Conservation (phyloP, 2,329 filamentous ascomycete genomes). For the Orbilia javanica region DNA sequence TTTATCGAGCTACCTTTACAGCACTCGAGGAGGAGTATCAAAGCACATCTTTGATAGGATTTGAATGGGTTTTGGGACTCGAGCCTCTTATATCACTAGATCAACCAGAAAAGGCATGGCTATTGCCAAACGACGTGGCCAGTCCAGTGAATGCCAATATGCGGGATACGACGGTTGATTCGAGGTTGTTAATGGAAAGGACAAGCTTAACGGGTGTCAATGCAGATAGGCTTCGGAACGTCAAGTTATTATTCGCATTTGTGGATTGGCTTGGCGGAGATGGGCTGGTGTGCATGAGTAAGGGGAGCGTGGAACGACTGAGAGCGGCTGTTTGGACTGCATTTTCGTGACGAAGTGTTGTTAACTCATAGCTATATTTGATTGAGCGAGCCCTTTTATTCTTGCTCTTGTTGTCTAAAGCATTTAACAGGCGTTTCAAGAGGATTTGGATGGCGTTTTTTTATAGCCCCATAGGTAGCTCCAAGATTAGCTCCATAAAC, state of each 20-base stretch:
- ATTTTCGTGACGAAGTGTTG: slow-evolving; percentile 57
- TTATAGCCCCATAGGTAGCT: neutral
- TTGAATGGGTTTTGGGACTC: slow-evolving; percentile 81
- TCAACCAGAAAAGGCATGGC: slow-evolving; percentile 75
- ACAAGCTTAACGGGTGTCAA: slow-evolving; percentile 68
- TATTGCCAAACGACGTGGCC: slow-evolving; percentile 70
- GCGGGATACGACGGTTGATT: slow-evolving; percentile 76
- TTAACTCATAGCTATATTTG: neutral
- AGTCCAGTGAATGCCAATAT: slow-evolving; percentile 69
- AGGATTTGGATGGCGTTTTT: slow-evolving; percentile 7
- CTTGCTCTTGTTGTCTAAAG: slow-evolving; percentile 13
- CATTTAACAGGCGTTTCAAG: slow-evolving; percentile 13
- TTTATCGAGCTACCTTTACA: slow-evolving; percentile 80
- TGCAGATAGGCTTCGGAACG: slow-evolving; percentile 73
- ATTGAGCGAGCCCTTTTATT: neutral
- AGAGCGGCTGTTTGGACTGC: slow-evolving; percentile 69
- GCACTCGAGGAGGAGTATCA: slow-evolving; percentile 75
- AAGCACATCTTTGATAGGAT: slow-evolving; percentile 67
- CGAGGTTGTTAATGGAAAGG: slow-evolving; percentile 75
- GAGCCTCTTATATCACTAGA: slow-evolving; percentile 70
- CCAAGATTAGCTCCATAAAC: neutral
- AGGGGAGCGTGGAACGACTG: slow-evolving; percentile 71
- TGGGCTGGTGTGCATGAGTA: slow-evolving; percentile 70
- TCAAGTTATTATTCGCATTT: slow-evolving; percentile 76
- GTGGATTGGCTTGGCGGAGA: slow-evolving; percentile 69